Conservation (phyloP, 2,329 filamentous ascomycete species). For the Sclerotinia glacialis region DNA sequence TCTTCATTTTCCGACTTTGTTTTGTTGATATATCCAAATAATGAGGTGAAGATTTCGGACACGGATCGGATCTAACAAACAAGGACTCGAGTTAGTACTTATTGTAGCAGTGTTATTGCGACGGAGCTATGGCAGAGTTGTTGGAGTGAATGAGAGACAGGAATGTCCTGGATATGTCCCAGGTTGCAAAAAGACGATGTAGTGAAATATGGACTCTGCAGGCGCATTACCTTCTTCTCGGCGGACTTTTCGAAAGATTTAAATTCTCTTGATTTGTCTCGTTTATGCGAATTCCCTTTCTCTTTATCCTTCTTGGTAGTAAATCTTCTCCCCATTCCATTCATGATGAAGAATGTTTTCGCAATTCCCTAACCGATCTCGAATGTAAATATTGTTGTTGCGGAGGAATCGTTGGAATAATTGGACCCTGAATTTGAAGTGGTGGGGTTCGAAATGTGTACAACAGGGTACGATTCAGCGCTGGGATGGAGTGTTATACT, state of each 20-base stretch:
- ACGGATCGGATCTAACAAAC: constrained; percentile 49
- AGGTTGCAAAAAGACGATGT: constrained; percentile 24
- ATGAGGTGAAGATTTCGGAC: constrained; percentile 58
- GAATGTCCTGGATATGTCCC: constrained; percentile 9
- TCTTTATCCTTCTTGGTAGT: constrained; percentile 68
- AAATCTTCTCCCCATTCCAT: constrained; percentile 55
- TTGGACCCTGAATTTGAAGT: background rate
- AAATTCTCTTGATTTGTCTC: constrained; percentile 54
- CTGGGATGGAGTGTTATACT: background rate
- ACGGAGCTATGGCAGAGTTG: constrained; percentile 24
- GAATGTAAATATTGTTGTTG: background rate
- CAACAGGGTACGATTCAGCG: background rate
- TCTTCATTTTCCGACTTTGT: constrained; percentile 35
- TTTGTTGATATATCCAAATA: constrained; percentile 65
- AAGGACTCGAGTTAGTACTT: constrained; percentile 33
- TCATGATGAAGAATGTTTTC: background rate
- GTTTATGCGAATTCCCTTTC: constrained; percentile 45
- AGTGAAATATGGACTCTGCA: constrained; percentile 19
- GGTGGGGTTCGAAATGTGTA: background rate
- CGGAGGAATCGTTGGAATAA: background rate
- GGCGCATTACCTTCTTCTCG: constrained; percentile 48
- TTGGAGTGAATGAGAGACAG: background rate
- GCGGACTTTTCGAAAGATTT: constrained; percentile 35
- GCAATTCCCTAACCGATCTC: background rate
- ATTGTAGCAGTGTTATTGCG: constrained; percentile 25